These are phyloP conservation scores for Ulota crispa DNA, from an alignment of 225 moss, liverwort and hornwort species.

Conservation along the genomic window DNA sequence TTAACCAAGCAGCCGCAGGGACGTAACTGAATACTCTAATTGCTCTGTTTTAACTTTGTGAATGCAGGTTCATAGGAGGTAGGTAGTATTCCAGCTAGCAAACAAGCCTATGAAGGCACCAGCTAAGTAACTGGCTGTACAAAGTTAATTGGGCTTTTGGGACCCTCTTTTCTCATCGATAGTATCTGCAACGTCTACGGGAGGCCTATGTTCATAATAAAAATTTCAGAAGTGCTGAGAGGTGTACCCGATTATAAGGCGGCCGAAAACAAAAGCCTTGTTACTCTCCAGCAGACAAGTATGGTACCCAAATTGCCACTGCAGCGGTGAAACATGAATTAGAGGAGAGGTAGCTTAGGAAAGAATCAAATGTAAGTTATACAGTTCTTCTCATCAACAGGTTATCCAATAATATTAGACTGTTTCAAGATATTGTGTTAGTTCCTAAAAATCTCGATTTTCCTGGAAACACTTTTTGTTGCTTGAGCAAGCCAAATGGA, in stretches of 20 bases:
- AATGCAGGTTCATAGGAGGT: not conserved
- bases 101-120: not conserved
- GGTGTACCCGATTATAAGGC: constrained; percentile 42
- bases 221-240: not conserved
- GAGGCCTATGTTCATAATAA: not conserved
- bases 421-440: not conserved
- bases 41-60: not conserved
- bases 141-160: not conserved
- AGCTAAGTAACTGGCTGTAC: not conserved
- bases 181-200: not conserved
- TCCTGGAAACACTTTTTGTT: not conserved
- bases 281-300: constrained; percentile 59
- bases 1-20: not conserved
- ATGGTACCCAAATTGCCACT: constrained; percentile 77
- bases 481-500: not conserved
- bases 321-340: constrained; percentile 17
- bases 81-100: not conserved
- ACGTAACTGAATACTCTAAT: not conserved
- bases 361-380: not conserved
- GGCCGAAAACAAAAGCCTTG: constrained; percentile 52
- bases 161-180: not conserved
- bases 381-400: not conserved
- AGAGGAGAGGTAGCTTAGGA: not conserved
- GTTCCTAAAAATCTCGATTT: not conserved
- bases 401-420: not conserved